phyloP scores from a whole-genome alignment of 2,329 filamentous ascomycete genomes.

The Apiospora pterosperma region DNA sequence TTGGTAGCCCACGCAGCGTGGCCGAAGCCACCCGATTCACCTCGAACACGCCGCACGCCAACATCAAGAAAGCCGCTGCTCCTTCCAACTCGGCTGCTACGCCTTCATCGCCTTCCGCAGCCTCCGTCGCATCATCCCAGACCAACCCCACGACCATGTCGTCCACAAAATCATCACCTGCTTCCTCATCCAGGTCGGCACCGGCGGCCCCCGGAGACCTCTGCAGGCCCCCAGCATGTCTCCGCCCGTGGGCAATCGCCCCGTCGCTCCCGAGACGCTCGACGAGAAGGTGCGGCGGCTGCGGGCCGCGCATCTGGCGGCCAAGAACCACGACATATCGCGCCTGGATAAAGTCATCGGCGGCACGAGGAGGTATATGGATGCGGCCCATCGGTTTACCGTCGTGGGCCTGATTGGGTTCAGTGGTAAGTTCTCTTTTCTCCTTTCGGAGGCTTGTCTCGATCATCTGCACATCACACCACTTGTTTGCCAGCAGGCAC shows the following conservation, averaged over 20 bases:
- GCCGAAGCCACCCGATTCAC: conserved; percentile 80
- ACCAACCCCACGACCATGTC: conserved; percentile 11
- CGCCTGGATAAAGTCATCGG: conserved; percentile 48
- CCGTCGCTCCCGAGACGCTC: conserved; percentile 53
- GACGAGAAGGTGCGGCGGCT: conserved; percentile 67
- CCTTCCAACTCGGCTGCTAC: conserved; percentile 18
- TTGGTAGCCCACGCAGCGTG: conserved; percentile 59
- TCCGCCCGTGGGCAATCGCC: conserved; percentile 23
- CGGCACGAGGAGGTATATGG: conserved; percentile 46
- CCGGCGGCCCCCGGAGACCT: conserved; percentile 6
- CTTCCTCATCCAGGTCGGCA: neutral
- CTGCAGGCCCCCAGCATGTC: conserved; percentile 15
- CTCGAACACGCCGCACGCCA: conserved; percentile 66
- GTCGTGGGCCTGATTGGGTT: conserved; percentile 53
- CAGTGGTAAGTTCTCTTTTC: conserved; percentile 42
- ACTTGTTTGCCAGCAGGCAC: neutral
- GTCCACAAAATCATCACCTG: neutral
- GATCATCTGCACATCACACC: neutral
- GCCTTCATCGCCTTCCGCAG: conserved; percentile 13
- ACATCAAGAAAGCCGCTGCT: conserved; percentile 51
- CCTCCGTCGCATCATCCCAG: conserved; percentile 11
- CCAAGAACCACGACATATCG: conserved; percentile 56
- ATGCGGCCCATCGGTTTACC: conserved; percentile 54
- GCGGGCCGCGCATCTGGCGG: conserved; percentile 64
- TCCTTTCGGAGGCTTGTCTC: neutral